Percentiles rank a stretch among this genome's conserved stretches.
Conservation (phyloP, 768 basidiomycete genomes). For the Grammothele lineata region DNA sequence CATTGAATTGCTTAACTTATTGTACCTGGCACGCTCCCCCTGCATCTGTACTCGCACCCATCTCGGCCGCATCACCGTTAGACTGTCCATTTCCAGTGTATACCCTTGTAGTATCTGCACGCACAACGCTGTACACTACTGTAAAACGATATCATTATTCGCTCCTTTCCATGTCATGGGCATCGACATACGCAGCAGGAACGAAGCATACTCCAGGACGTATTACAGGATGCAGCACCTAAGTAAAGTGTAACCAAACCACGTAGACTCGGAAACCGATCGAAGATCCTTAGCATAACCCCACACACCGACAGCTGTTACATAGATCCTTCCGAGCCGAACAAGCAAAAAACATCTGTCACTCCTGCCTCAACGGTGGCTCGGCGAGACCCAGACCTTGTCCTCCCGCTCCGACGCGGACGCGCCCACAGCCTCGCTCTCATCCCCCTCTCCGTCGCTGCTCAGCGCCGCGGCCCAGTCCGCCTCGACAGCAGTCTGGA, state of each 20-base stretch:
- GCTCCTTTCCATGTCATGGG: too few relatives aligned
- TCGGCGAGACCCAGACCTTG: slow-evolving; percentile 13
- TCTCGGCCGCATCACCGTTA: slow-evolving; percentile 4
- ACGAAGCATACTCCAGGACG: too few relatives aligned
- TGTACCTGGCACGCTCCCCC: slow-evolving; percentile 1
- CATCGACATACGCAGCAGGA: too few relatives aligned
- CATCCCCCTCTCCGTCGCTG: slow-evolving; percentile 50
- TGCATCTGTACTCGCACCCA: slow-evolving; percentile 8
- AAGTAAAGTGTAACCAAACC: too few relatives aligned
- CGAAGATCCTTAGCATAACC: too few relatives aligned
- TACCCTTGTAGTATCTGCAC: slow-evolving; percentile 13
- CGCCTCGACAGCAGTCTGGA: slow-evolving; percentile 44
- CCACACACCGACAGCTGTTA: too few relatives aligned
- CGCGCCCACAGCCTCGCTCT: slow-evolving; percentile 11
- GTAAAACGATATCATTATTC: slow-evolving; percentile 10
- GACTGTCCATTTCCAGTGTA: slow-evolving; percentile 9
- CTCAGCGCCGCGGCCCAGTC: slow-evolving; percentile 66
- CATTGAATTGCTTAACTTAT: slow-evolving; percentile 16
- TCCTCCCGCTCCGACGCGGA: slow-evolving; percentile 10
- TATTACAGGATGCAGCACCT: too few relatives aligned
- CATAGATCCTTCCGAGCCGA: too few relatives aligned
- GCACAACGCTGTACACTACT: slow-evolving; percentile 2
- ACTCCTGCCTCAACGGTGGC: slow-evolving; percentile 3
- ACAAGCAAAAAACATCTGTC: too few relatives aligned
- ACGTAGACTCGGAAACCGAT: too few relatives aligned